Base-by-base conservation (phyloP, 1,284 basidiomycete species). In the Anthracocystis walkeri region DNA sequence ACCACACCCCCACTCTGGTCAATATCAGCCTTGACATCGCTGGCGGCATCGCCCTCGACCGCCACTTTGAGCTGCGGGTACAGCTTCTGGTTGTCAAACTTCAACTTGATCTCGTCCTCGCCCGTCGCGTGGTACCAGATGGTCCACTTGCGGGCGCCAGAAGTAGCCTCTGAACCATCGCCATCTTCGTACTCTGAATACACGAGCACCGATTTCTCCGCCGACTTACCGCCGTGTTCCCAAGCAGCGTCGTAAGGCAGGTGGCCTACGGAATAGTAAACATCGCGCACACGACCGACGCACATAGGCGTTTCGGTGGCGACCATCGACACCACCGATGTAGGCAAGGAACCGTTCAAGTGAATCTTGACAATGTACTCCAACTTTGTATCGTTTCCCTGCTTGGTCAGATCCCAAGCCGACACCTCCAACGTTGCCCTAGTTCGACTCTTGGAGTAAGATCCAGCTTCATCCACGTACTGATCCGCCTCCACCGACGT, bases 251-350 rank as follows among this genome's bases (percentile, higher is more conserved):
- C 74, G 71, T 79, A 75, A 29, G 81, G 81, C 5, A 68, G 61
- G 53, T 73, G 77, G 16, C 81, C 81, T 38, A 41, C 16, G 10
- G 67, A 50, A 65, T 82, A 82, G 66, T 66, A 75, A 25, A 68
- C 62, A 45, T 82, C 81, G 5, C 81, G 73, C 11, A 80, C 80
- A 18, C 74, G 59, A 20, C 74, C 81, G 33, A 78, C 76, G 58
- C 81, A 82, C 78, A 82, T 80, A 27, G 81, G 81, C 23, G 80
- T 82, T 51, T 82, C 81, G 44, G 72, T 74, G 29, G 81, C 77
- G 18, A 82, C 65, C 62, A 72, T 70, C 14, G 70, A 65, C 7
- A 80, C 80, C 44, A 82, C 71, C 20, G 69, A 64, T 7, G 80
- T 81, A 20, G 81, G 81, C 25, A 82, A 58, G 20, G 62, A 59